Evolutionary conservation across 2,329 filamentous ascomycete species (phyloP), one percentile per base, ranked within the genome.

Genomic region (Hymenoscyphus occultus): DNA sequence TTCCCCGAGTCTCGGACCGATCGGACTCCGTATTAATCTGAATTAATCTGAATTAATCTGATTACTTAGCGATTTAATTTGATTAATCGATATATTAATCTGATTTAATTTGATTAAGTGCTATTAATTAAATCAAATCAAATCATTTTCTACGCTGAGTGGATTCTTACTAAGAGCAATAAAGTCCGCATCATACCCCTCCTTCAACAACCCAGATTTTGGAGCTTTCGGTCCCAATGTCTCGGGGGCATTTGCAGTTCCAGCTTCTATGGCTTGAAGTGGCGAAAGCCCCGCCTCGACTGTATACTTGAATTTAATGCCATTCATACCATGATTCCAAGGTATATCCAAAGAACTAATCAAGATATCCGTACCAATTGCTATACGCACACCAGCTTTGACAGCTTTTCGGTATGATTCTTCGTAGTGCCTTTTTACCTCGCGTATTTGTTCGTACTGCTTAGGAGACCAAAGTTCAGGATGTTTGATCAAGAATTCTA

Each of bases 251-350:
- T 76, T 82, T 14, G 80, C 80, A 5, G 82, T 83, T 3, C 78
- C 80, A 40, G 80, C 79, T 71, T 84, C 80, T 66, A 85, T 83
- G 6, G 82, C 81, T 70, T 82, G 73, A 56, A 84, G 70, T 3
- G 80, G 78, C 3, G 78, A 79, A 79, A 84, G 78, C 1, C 82
- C 82, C 9, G 79, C 79, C 58, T 80, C 75, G 51, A 83, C 79
- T 2, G 81, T 81, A 69, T 79, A 81, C 19, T 73, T 70, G 28
- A 84, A 71, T 73, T 85, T 82, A 54, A 75, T 76, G 4, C 78
- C 81, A 67, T 80, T 81, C 56, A 74, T 77, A 2, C 80, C 80
- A 64, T 79, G 78, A 12, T 77, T 65, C 12, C 69, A 71, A 10
- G 74, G 42, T 1, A 73, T 16, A 66, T 69, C 39, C 67, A 70